These are phyloP conservation scores for Paramecium sonneborni DNA, from an alignment of 73 alveolate species.

Conservation along the genomic window DNA sequence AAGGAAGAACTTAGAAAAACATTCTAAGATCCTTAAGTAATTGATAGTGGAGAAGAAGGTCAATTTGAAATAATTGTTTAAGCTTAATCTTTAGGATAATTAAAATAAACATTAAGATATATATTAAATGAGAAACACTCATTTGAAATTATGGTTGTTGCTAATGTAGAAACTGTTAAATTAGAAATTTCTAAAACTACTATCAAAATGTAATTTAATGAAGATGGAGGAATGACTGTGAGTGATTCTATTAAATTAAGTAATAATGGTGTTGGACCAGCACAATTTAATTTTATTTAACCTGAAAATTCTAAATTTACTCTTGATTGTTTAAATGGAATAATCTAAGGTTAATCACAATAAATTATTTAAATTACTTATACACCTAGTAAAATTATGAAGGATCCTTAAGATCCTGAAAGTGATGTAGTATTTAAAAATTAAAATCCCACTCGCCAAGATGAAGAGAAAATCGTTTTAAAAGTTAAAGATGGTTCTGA, in stretches of 20 bases:
- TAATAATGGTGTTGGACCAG: conserved; percentile 95
- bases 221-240: conserved; percentile 88
- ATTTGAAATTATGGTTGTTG: conserved; percentile 87
- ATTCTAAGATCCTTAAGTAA: conserved; percentile 86
- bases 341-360: conserved; percentile 79
- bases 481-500: conserved; percentile 92
- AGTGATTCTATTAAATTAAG: conserved; percentile 83
- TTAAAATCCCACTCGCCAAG: conserved; percentile 75
- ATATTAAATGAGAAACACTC: conserved; percentile 86
- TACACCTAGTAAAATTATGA: conserved; percentile 75
- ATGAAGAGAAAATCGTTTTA: conserved; percentile 85
- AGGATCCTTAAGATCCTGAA: conserved; percentile 34
- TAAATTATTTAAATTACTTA: conserved; percentile 77
- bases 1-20: conserved; percentile 81
- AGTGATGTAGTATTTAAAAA: conserved; percentile 21
- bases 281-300: conserved; percentile 80
- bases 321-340: conserved; percentile 82
- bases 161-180: conserved; percentile 84
- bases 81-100: conserved; percentile 76
- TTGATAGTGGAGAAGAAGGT: conserved; percentile 94
- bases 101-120: conserved; percentile 85
- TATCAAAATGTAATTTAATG: conserved; percentile 82
- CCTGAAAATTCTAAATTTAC: conserved; percentile 76
- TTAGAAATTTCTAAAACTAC: conserved; percentile 75
- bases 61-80: conserved; percentile 89